Base-by-base conservation (phyloP, 2,329 filamentous ascomycete species). In the Monosporascus sp. region DNA sequence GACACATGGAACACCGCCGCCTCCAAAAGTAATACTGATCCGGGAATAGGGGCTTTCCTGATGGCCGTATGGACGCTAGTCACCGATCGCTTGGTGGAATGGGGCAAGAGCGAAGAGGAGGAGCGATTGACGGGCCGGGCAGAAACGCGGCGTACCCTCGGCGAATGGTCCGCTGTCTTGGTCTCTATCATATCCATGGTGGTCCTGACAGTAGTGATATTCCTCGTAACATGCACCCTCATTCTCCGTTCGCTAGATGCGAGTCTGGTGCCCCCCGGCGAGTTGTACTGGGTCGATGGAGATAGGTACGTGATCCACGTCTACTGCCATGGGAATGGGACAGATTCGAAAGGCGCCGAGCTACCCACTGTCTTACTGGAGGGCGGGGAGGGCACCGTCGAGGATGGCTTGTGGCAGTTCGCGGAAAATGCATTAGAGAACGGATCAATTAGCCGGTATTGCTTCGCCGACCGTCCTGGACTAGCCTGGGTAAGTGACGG, bases 391-490 rank as follows among this genome's bases (percentile, higher is more conserved):
- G 76, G 82, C 22, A 86, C 93, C 0, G 86, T 91, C 17, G 91
- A 96, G 68, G 76, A 88, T 61, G 84, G 87, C 7, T 79, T 99
- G 52, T 88, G 91, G 73, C 81, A 86, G 51, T 90, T 96, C 73
- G 89, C 91, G 11, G 84, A 91, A 55, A 79, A 85, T 52, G 85
- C 88, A 1, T 77, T 91, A 59, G 78, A 84, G 59, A 94, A 94
- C 63, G 90, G 90, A 40, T 89, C 87, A 46, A 94, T 99, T 62
- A 76, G 79, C 52, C 85, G 93, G 55, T 97, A 96, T 74, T 99
- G 94, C 78, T 97, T 96, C 71, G 92, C 90, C 68, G 94, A 99
- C 68, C 87, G 94, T 22, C 94, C 94, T 1, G 94, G 94, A 1
- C 82, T 93, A 52, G 93, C 82, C 7, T 96, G 91, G 86, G 73